A percentile compares a stretch with the other conserved stretches of the same genome.
phyloP scores from a whole-genome alignment of 805 yeast genomes.

The Ogataea pilisensis region DNA sequence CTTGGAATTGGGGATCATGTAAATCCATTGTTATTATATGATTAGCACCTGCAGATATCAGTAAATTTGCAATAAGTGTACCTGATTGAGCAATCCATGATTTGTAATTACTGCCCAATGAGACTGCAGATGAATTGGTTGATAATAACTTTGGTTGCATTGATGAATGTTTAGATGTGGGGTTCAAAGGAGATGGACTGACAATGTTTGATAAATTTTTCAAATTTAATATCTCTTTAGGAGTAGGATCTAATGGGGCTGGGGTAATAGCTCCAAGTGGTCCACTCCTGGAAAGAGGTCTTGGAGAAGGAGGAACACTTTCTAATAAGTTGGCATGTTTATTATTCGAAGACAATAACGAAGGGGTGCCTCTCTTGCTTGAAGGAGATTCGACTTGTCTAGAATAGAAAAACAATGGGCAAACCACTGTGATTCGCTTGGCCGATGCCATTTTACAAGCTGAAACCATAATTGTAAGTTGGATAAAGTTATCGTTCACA shows the following conservation, averaged over 20 bases:
- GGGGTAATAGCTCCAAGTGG: not conserved
- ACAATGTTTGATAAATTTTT: slow-evolving; percentile 2
- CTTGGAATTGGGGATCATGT: slow-evolving; percentile 98
- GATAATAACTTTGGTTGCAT: slow-evolving; percentile 9
- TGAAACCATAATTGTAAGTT: slow-evolving; percentile 76
- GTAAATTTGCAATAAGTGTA: slow-evolving; percentile 79
- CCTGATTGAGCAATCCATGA: slow-evolving; percentile 97
- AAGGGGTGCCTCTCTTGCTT: slow-evolving; percentile 72
- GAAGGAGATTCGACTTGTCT: slow-evolving; percentile 94
- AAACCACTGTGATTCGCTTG: slow-evolving; percentile 79
- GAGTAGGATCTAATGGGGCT: slow-evolving; percentile 8
- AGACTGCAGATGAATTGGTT: slow-evolving; percentile 20
- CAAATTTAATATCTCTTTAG: slow-evolving; percentile 10
- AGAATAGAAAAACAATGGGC: slow-evolving; percentile 92
- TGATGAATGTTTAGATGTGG: not conserved
- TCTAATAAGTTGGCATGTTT: slow-evolving; percentile 27
- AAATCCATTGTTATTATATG: slow-evolving; percentile 96
- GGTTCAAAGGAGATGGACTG: slow-evolving; percentile 10
- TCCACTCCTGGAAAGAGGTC: slow-evolving; percentile 32
- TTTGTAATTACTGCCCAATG: slow-evolving; percentile 63
- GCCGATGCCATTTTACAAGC: slow-evolving; percentile 94
- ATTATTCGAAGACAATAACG: slow-evolving; percentile 26
- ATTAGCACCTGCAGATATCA: slow-evolving; percentile 93
- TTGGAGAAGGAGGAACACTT: slow-evolving; percentile 46
- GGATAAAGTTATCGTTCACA: slow-evolving; percentile 84